A percentile compares a stretch with the other conserved stretches of the same genome.
Conservation (phyloP, 352 stramenopile species). For the Pythium monospermum region DNA sequence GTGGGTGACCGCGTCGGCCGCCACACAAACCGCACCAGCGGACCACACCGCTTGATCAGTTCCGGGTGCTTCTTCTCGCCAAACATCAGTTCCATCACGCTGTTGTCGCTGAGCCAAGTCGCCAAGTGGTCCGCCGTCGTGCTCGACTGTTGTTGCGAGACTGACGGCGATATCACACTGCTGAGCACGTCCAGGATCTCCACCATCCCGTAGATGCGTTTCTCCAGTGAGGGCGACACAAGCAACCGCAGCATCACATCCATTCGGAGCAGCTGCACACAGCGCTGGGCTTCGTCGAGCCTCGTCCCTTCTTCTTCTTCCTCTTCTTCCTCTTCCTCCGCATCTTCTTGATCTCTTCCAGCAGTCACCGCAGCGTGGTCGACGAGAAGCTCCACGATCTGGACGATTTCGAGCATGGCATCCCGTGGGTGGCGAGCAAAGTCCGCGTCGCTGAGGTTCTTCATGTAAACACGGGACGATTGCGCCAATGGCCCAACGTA, state of each 20-base stretch:
- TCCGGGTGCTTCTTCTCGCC: conserved; percentile 64
- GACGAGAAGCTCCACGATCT: conserved; percentile 56
- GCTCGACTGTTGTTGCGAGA: conserved; percentile 32
- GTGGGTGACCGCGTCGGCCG: no score
- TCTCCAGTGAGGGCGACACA: conserved; percentile 50
- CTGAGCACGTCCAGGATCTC: conserved; percentile 53
- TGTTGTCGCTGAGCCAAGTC: conserved; percentile 44
- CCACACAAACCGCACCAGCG: conserved; percentile 58
- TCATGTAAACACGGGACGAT: conserved; percentile 27
- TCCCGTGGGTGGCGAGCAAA: conserved; percentile 43
- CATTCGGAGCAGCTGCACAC: conserved; percentile 42
- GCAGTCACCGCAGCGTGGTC: neutral
- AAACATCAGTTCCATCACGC: conserved; percentile 47
- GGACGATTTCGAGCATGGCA: conserved; percentile 44
- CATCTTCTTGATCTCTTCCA: conserved; percentile 1
- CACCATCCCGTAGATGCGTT: conserved; percentile 63
- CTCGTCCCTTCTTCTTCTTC: neutral
- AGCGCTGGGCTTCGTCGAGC: conserved; percentile 19
- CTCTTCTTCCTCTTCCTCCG: neutral
- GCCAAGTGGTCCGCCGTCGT: conserved; percentile 32
- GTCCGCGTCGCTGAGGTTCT: conserved; percentile 17
- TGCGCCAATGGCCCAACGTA: conserved; percentile 35
- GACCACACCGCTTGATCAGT: conserved; percentile 51
- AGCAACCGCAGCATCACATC: conserved; percentile 55
- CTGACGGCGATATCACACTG: no score